A percentile compares a stretch with the other conserved stretches of the same genome.
phyloP scores from a whole-genome alignment of 2,329 filamentous ascomycete genomes.

The Nigrospora sphaerica region DNA sequence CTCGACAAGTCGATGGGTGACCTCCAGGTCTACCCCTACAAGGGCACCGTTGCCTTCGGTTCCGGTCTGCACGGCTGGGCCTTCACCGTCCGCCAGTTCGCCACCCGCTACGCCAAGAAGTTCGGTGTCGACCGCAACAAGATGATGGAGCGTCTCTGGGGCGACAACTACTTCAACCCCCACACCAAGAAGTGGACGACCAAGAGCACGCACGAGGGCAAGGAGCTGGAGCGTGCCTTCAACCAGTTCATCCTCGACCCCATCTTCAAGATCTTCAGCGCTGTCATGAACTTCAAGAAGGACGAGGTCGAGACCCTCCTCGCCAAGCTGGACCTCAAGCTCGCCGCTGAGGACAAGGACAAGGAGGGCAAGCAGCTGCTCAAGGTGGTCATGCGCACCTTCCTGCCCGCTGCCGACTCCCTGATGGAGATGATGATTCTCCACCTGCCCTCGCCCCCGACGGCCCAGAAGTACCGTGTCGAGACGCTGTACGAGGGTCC shows the following conservation, averaged over 20 bases:
- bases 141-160: conserved; percentile 99
- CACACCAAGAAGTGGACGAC: conserved; percentile 99
- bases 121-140: conserved; percentile 99
- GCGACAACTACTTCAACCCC: conserved; percentile 99
- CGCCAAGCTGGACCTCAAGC: conserved; percentile 93
- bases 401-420: conserved; percentile 95
- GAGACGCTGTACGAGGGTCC: conserved; percentile 99
- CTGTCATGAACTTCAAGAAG: conserved; percentile 98
- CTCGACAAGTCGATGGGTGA: conserved; percentile 95
- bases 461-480: conserved; percentile 93
- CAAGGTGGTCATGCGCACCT: conserved; percentile 97
- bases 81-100: conserved; percentile 98
- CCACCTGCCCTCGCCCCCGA: conserved; percentile 92
- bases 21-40: conserved; percentile 96
- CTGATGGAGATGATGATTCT: conserved; percentile 99
- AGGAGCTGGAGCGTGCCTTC: conserved; percentile 95
- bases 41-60: conserved; percentile 97
- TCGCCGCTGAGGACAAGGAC: conserved; percentile 76
- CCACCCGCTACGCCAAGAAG: conserved; percentile 95
- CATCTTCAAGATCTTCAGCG: conserved; percentile 97
- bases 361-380: conserved; percentile 97
- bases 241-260: conserved; percentile 99
- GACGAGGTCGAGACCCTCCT: conserved; percentile 79
- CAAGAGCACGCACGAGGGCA: conserved; percentile 72
- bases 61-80: conserved; percentile 99